A percentile compares a stretch with the other conserved stretches of the same genome.
phyloP scores from a whole-genome alignment of 306 rosid genomes.

The Cucumis sativus region DNA sequence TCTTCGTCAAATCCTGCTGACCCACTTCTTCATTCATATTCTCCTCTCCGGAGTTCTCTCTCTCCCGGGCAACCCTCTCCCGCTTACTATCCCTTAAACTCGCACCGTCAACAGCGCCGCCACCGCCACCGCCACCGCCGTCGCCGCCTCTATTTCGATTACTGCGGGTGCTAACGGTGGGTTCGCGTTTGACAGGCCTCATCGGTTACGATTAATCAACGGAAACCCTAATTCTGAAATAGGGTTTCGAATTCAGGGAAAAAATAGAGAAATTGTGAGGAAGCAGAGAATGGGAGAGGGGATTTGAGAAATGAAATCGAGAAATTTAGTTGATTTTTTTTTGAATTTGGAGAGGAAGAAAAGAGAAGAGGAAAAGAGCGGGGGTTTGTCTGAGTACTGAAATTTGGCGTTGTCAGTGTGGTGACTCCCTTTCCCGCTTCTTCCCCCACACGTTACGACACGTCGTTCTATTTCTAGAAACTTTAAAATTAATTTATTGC shows the following conservation, averaged over 20 bases:
- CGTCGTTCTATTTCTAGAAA: too few relatives aligned
- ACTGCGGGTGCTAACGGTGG: not conserved
- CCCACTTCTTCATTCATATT: conserved; percentile 11
- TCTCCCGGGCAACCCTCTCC: conserved; percentile 17
- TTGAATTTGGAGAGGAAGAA: not conserved
- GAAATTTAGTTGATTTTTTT: not conserved
- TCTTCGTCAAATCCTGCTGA: conserved; percentile 26
- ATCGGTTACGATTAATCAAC: not conserved
- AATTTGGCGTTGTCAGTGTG: not conserved
- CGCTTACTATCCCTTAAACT: conserved; percentile 25
- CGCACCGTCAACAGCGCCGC: not conserved
- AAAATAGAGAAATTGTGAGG: not conserved
- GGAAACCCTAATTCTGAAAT: not conserved
- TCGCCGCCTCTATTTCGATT: not conserved
- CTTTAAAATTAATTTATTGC: too few relatives aligned
- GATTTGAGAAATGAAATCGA: not conserved
- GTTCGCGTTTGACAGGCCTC: conserved; percentile 14
- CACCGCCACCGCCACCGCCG: not conserved
- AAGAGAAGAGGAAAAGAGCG: not conserved
- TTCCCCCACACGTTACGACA: too few relatives aligned
- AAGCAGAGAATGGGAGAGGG: not conserved
- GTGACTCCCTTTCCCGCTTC: not conserved
- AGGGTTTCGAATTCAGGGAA: not conserved
- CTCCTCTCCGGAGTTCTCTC: conserved; percentile 2
- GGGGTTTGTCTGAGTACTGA: not conserved